These are phyloP conservation scores for Crithidia expoeki DNA, from an alignment of 208 protist genomes.

Conservation along the genomic window DNA sequence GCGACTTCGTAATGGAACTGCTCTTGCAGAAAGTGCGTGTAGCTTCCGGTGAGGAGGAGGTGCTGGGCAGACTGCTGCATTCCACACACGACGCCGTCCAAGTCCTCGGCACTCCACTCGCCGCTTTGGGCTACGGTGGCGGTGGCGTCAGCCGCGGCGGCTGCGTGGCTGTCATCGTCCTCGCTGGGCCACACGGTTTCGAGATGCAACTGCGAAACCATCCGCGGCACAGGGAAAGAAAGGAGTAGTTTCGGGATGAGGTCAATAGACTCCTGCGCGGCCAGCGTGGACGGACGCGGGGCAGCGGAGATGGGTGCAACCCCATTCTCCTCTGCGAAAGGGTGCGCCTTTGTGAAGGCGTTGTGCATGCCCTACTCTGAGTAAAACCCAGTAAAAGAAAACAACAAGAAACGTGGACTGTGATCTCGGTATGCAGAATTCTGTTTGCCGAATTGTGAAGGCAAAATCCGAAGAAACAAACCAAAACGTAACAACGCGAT, in stretches of 20 bases:
- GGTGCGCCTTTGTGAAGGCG: neutral
- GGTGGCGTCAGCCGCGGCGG: neutral
- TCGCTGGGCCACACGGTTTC: conserved; percentile 18
- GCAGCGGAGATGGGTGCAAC: neutral
- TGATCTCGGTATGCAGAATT: no score
- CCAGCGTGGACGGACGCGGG: conserved; percentile 31
- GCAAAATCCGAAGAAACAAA: no score
- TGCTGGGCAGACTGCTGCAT: conserved; percentile 44
- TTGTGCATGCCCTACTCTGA: conserved; percentile 3
- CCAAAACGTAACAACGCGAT: no score
- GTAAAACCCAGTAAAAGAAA: no score
- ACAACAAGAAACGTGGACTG: no score
- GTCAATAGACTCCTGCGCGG: conserved; percentile 39
- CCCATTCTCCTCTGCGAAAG: neutral
- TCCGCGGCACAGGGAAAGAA: conserved; percentile 49
- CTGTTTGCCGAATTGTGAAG: no score
- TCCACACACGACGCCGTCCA: conserved; percentile 29
- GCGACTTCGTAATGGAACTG: conserved; percentile 40
- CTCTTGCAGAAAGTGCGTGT: conserved; percentile 48
- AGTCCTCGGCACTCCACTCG: conserved; percentile 10
- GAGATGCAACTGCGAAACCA: conserved; percentile 33
- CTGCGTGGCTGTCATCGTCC: neutral
- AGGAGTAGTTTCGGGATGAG: conserved; percentile 50
- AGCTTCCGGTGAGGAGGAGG: conserved; percentile 36
- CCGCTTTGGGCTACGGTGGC: neutral